These are phyloP conservation scores for Coccinonectria pachysandricola DNA, from an alignment of 2,329 filamentous ascomycete species.

Conservation along the genomic window DNA sequence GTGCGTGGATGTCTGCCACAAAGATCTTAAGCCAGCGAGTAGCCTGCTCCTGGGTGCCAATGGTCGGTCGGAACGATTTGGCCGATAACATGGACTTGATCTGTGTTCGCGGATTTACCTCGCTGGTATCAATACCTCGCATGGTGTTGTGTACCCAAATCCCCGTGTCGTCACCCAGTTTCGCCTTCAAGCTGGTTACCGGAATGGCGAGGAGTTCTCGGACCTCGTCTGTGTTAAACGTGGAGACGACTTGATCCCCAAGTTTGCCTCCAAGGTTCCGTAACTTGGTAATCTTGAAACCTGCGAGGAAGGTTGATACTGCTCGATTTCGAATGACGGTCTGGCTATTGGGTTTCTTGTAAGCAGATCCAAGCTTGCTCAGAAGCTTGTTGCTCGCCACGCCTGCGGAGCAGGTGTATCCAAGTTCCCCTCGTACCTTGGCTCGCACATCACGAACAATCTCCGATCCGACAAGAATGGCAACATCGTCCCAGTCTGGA, in stretches of 20 bases:
- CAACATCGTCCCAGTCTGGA: slow-evolving; percentile 94
- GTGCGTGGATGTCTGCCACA: slow-evolving; percentile 78
- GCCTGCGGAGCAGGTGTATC: slow-evolving; percentile 88
- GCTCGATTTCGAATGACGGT: slow-evolving; percentile 88
- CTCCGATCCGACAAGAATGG: slow-evolving; percentile 76
- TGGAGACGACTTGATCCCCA: slow-evolving; percentile 73
- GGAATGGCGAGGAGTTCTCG: slow-evolving; percentile 63
- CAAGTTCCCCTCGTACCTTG: slow-evolving; percentile 56
- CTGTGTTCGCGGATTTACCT: slow-evolving; percentile 82
- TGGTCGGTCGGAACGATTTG: slow-evolving; percentile 83
- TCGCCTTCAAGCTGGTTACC: slow-evolving; percentile 65
- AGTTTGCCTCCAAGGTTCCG: slow-evolving; percentile 91
- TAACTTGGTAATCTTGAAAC: slow-evolving; percentile 91
- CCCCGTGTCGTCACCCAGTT: slow-evolving; percentile 74
- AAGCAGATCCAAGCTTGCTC: slow-evolving; percentile 81
- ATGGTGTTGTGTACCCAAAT: slow-evolving; percentile 78
- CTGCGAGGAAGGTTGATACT: slow-evolving; percentile 64
- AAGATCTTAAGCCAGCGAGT: slow-evolving; percentile 85
- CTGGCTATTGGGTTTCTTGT: slow-evolving; percentile 90
- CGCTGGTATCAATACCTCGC: slow-evolving; percentile 74
- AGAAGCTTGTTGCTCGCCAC: slow-evolving; percentile 90
- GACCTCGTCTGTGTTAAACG: slow-evolving; percentile 72
- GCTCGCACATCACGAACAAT: slow-evolving; percentile 70
- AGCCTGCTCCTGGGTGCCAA: slow-evolving; percentile 69
- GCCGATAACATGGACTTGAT: slow-evolving; percentile 97